A percentile compares a stretch with the other conserved stretches of the same genome.
These are phyloP conservation scores for Cucumis hystrix DNA, from an alignment of 306 rosid genomes.

Conservation along the genomic window DNA sequence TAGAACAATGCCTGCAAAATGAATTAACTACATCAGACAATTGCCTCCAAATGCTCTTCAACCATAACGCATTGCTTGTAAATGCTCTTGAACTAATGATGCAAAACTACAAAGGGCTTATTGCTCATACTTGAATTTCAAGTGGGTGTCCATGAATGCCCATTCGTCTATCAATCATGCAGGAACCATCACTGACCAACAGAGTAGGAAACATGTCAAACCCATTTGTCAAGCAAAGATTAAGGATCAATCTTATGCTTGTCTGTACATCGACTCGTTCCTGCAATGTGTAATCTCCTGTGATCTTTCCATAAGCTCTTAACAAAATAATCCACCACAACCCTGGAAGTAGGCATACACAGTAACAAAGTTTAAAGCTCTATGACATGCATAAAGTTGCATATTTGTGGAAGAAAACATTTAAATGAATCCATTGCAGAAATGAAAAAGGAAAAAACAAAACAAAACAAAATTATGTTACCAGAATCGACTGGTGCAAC, in stretches of 20 bases:
- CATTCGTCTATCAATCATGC: conserved; percentile 98
- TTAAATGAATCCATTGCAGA: background rate
- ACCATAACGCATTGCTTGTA: background rate
- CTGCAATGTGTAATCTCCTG: conserved; percentile 72
- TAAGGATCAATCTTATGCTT: conserved; percentile 69
- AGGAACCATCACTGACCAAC: conserved; percentile 80
- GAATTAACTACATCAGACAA: background rate
- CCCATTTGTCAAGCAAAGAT: conserved; percentile 71
- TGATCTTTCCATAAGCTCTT: conserved; percentile 92
- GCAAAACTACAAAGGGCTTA: background rate
- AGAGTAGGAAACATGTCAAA: conserved; percentile 95
- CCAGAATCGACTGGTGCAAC: conserved; percentile 95
- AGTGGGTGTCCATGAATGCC: conserved; percentile 96
- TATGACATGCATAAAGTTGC: background rate
- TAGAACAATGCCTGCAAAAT: conserved; percentile 65
- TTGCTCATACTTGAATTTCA: conserved; percentile 66
- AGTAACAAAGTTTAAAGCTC: background rate
- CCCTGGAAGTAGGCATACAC: conserved; percentile 24
- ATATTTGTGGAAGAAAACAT: background rate
- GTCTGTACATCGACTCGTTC: conserved; percentile 91
- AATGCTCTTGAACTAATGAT: background rate
- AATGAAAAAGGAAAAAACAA: background rate
- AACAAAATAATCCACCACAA: conserved; percentile 89
- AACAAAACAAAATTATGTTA: background rate
- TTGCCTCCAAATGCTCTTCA: background rate